Evolutionary conservation across 2,329 filamentous ascomycete genomes (phyloP), one percentile per base, ranked within the genome.

Genomic region (Aspergillus arachidicola): DNA sequence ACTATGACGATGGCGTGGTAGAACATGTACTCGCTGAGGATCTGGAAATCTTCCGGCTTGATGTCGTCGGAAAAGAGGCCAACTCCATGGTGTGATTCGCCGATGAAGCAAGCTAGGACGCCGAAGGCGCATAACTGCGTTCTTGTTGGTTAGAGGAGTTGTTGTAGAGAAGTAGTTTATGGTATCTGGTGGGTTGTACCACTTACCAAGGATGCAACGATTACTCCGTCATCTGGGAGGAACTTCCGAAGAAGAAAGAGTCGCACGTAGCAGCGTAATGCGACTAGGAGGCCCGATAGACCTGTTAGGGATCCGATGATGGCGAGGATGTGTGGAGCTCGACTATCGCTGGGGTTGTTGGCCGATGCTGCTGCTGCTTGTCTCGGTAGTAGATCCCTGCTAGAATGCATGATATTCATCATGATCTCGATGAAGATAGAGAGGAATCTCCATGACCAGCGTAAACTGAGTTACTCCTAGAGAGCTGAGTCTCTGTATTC

Each of bases 211-310:
- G 82, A 78, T 4, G 72, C 62, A 1, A 80, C 57, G 68, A 85
- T 84, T 2, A 80, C 64, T 62, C 76, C 81, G 68, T 86, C 84
- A 74, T 87, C 85, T 28, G 75, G 67, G 2, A 84, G 83, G 51
- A 82, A 75, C 32, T 80, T 81, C 28, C 79, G 81, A 51, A 86
- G 76, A 71, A 86, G 79, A 12, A 71, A 68, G 2, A 78, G 30
- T 12, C 84, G 78, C 30, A 85, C 84, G 62, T 82, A 84, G 38
- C 80, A 69, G 34, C 83, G 78, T n/a, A 80, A 70, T 5, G 77
- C 7, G 1, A 83, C 79, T 1, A 76, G 71, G 11, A 82, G 56
- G 0, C 77, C 68, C 1, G 82, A 79, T 14, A 79, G 48, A 0
- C 72, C 69, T 16, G 79, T 78, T 55, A 83, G 74, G 1, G 77